phyloP scores from a whole-genome alignment of 2,329 filamentous ascomycete genomes.

The Clonostachys byssicola region DNA sequence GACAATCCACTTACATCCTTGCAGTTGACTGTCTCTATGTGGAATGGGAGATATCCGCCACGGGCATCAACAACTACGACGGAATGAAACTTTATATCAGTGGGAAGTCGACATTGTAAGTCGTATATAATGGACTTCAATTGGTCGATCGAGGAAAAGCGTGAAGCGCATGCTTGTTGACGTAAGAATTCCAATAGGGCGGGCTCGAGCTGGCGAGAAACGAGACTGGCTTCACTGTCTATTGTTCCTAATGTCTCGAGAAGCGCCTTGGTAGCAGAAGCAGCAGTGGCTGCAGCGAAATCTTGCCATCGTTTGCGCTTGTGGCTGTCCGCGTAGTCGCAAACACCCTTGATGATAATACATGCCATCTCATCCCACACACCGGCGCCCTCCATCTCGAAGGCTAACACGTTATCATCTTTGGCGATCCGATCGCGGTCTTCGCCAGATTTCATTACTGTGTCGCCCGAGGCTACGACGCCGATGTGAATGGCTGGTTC shows the following conservation, averaged over 20 bases:
- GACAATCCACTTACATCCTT: too few relatives aligned
- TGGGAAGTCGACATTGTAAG: too few relatives aligned
- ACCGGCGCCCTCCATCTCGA: conserved; percentile 24
- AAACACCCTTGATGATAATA: conserved; percentile 10
- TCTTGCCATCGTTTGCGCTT: conserved; percentile 2
- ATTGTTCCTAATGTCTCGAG: not conserved
- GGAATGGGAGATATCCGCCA: too few relatives aligned
- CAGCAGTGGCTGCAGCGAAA: conserved; percentile 3
- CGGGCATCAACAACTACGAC: too few relatives aligned
- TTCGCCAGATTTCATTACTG: conserved; percentile 27
- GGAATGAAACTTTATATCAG: too few relatives aligned
- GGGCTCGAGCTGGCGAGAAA: too few relatives aligned
- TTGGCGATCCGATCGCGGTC: conserved; percentile 23
- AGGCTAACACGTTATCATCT: conserved; percentile 5
- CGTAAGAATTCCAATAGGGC: too few relatives aligned
- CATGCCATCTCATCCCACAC: conserved; percentile 19
- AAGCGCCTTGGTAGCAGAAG: not conserved
- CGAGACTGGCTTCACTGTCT: too few relatives aligned
- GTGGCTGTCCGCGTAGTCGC: conserved; percentile 7
- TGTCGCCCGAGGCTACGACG: conserved; percentile 26
- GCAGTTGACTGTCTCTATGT: too few relatives aligned
- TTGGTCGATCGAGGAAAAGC: too few relatives aligned
- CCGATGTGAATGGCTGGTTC: conserved; percentile 19
- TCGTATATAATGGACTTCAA: too few relatives aligned
- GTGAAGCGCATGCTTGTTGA: too few relatives aligned